These are phyloP conservation scores for Coemansia sp. DNA, from an alignment of 192 early-diverging fungal species.

Conservation along the genomic window DNA sequence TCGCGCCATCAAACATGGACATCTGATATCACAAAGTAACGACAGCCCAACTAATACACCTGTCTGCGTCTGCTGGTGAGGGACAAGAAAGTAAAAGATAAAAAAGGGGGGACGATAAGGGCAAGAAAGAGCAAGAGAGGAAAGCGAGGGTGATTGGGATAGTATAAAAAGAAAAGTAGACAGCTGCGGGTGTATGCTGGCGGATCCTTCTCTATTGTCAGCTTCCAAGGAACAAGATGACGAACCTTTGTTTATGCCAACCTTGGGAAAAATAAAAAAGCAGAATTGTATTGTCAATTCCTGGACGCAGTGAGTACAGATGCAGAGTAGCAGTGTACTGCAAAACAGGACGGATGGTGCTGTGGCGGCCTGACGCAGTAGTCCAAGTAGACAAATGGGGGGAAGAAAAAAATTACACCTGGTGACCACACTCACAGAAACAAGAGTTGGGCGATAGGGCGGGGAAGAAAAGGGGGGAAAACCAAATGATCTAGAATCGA, in stretches of 20 bases:
- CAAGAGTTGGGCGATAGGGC: neutral
- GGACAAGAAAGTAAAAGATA: neutral
- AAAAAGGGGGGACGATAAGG: neutral
- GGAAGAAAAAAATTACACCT: neutral
- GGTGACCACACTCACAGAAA: constrained; percentile 1
- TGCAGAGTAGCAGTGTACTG: neutral
- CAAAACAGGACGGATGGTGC: constrained; percentile 2
- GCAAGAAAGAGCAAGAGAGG: neutral
- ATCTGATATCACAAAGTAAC: constrained; percentile 17
- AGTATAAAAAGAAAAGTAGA: neutral
- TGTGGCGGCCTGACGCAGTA: constrained; percentile 9
- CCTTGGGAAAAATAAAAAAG: constrained; percentile 2
- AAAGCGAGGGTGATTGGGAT: neutral
- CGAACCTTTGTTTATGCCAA: constrained; percentile 3
- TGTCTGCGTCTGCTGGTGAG: neutral
- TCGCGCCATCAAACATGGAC: constrained; percentile 30
- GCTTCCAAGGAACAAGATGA: neutral
- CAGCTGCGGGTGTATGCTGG: constrained; percentile 1
- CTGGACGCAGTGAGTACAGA: neutral
- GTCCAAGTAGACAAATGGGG: neutral
- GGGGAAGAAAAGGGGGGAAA: neutral
- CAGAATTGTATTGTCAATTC: neutral
- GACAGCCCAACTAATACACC: neutral
- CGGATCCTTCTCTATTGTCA: constrained; percentile 9
- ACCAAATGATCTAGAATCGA: neutral